Base-by-base conservation (phyloP, 2,329 filamentous ascomycete species). In the Diaporthe batatas region DNA sequence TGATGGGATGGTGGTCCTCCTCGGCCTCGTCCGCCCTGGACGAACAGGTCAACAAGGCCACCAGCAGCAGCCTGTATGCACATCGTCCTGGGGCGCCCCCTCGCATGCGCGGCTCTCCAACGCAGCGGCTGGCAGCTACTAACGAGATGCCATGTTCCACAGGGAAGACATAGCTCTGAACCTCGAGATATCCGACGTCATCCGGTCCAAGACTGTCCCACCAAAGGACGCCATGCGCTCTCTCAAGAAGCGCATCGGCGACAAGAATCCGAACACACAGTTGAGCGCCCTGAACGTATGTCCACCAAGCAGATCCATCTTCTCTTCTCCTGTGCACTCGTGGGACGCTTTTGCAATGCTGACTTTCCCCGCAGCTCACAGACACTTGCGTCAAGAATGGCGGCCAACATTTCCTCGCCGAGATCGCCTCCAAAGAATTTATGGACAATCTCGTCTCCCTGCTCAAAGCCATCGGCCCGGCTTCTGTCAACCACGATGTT, bases 361-460 rank as follows among this genome's bases (percentile, higher is more conserved):
- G 18, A 72, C 51, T 25, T 49, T 6, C 29, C 18, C 8, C 68
- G 70, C 75, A 91, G 94, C 92, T 99, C 79, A 98, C 95, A 76
- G 96, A 99, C 85, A 98, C 96, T 0, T 99, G 96, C 81, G 95
- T 98, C 75, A 99, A 99, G 86, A 99, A 99, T 86, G 96, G 96
- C 73, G 96, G 96, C 77, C 90, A 93, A 51, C 96, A 99, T 83
- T 99, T 99, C 83, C 91, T 99, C 65, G 89, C 92, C 76, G 96
- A 99, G 85, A 96, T 99, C 77, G 96, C 96, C 53, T 98, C 96
- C 23, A 91, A 95, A 76, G 96, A 99, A 85, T 99, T 98, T 80
- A 97, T 99, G 93, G 96, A 99, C 84, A 98, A 98, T 81, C 85
- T 99, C 68, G 92, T 94, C 23, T 98, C 96, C 44, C 88, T 99